phyloP scores from a whole-genome alignment of 106 monocot genomes.

The Gastrodia elata region DNA sequence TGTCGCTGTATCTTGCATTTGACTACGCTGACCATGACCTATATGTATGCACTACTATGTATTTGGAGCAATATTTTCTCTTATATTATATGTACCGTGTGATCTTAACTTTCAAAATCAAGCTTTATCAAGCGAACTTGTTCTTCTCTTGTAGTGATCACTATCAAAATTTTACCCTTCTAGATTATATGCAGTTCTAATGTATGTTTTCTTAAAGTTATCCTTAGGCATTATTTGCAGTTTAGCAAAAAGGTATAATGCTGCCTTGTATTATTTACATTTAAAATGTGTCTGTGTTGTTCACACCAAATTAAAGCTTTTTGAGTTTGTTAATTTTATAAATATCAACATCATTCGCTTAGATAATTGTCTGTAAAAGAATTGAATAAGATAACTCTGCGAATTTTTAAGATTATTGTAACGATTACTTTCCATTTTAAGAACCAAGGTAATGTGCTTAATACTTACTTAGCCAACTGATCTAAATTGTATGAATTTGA shows the following conservation, averaged over 20 bases:
- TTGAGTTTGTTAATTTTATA: not conserved
- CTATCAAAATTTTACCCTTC: not conserved
- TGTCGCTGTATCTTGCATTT: slow-evolving; percentile 98
- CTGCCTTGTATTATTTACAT: not conserved
- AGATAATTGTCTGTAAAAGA: not conserved
- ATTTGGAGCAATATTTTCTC: not conserved
- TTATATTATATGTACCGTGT: not conserved
- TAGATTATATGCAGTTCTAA: not conserved
- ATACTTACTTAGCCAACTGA: too few relatives aligned
- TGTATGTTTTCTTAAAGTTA: not conserved
- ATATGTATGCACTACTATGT: slow-evolving; percentile 48
- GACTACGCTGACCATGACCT: slow-evolving; percentile 98
- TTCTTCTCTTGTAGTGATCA: not conserved
- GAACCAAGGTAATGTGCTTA: too few relatives aligned
- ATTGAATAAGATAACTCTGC: not conserved
- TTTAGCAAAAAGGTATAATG: not conserved
- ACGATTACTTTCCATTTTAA: not conserved
- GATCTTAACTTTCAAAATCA: not conserved
- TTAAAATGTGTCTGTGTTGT: not conserved
- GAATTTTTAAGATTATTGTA: not conserved
- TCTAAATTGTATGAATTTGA: too few relatives aligned
- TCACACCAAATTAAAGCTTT: not conserved
- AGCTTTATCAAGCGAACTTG: not conserved
- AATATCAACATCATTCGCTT: not conserved
- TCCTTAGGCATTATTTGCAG: not conserved